These are phyloP conservation scores for Cordyceps militaris DNA, from an alignment of 2,329 filamentous ascomycete species.

Conservation along the genomic window DNA sequence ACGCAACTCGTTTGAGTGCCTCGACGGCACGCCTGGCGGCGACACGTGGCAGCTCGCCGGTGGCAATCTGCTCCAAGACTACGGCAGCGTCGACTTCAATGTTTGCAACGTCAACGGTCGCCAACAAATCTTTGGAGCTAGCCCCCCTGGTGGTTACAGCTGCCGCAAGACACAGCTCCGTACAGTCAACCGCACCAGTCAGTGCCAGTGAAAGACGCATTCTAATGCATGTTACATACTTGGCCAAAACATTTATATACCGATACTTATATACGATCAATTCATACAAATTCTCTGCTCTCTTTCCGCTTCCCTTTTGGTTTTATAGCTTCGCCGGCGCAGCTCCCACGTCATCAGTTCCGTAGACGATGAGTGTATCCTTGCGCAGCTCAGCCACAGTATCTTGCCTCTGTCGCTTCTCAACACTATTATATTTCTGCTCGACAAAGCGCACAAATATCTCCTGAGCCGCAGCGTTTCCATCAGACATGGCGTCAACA, in stretches of 20 bases:
- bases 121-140: background rate
- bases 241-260: background rate
- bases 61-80: background rate
- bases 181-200: background rate
- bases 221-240: background rate
- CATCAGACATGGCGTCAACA: constrained; percentile 32
- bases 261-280: background rate
- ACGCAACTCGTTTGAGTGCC: constrained; percentile 23
- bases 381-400: constrained; percentile 22
- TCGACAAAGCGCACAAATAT: constrained; percentile 35
- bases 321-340: constrained; percentile 16
- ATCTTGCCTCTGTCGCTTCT: constrained; percentile 16
- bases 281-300: background rate
- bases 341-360: constrained; percentile 14
- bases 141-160: background rate
- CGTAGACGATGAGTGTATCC: constrained; percentile 32
- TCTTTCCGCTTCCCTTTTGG: background rate
- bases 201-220: background rate
- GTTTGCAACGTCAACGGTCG: background rate
- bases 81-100: background rate
- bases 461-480: constrained; percentile 29
- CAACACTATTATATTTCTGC: constrained; percentile 17
- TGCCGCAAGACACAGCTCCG: background rate
- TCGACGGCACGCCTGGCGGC: constrained; percentile 25
- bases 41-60: constrained; percentile 12